Evolutionary conservation across 2,329 filamentous ascomycete species (phyloP), one percentile per base, ranked within the genome.

Genomic region (Myriosclerotinia curreyana): DNA sequence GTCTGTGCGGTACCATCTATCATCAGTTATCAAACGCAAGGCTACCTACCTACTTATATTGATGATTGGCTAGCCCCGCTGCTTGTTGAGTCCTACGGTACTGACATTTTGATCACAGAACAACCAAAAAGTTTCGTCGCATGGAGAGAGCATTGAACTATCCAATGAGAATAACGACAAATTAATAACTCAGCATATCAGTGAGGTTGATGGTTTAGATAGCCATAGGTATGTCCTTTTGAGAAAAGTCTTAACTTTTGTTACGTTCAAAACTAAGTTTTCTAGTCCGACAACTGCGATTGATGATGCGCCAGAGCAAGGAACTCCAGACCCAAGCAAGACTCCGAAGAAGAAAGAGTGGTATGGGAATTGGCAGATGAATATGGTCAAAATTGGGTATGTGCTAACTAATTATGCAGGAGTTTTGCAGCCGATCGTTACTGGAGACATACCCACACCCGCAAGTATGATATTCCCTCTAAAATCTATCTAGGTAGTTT

Each of bases 101-200:
- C 62, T 64, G 60, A 64, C 7, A 20, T 48, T 46, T 34, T 56
- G 14, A 60, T 40, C 22, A 34, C 36, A 64, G 62, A 64, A 60
- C 62, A 52, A 46, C 48, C 34, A 64, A 54, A 64, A 64, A 60
- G 49, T 60, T 53, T 38, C 62, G 17, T 49, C 62, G 17, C 56
- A 40, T 20, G 28, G 42, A 17, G 25, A 46, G 44, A 59, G 36
- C 44, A 49, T 38, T 31, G 49, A 40, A 59, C 7, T 22, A 42
- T 44, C 38, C 20, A 34, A 51, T 48, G n/a, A 31, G 20, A 52
- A 25, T 64, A 20, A 61, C 31, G 28, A 34, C 4, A 49, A 48
- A 12, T 4, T 28, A 22, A 20, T 14, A 38, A 25, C 40, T 22
- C 48, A 34, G 25, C 55, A 64, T 31, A 60, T 60, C 12, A 60